These are phyloP conservation scores for Ceratobasidium sp. DNA, from an alignment of 1,284 basidiomycete species.

Conservation along the genomic window DNA sequence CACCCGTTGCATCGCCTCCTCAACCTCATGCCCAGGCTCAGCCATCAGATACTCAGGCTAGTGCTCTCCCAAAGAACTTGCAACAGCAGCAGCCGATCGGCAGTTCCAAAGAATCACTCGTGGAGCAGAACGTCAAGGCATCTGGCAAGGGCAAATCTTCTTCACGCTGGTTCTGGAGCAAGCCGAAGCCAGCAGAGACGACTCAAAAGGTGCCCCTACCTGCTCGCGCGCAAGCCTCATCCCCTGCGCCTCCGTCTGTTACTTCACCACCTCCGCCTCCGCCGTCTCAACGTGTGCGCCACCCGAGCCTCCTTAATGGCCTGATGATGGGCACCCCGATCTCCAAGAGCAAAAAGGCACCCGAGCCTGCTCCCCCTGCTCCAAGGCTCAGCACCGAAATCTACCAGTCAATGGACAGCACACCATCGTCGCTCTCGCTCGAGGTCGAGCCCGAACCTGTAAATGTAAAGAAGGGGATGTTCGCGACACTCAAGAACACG, in stretches of 20 bases:
- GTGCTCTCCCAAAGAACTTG: slow-evolving; percentile 38
- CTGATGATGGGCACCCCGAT: slow-evolving; percentile 30
- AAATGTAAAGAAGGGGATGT: slow-evolving; percentile 29
- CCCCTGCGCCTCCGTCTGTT: slow-evolving; percentile 1
- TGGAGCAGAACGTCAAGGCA: slow-evolving; percentile 22
- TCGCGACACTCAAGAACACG: slow-evolving; percentile 30
- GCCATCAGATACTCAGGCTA: slow-evolving; percentile 18
- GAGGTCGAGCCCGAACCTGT: slow-evolving; percentile 28
- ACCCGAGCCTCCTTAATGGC: slow-evolving; percentile 26
- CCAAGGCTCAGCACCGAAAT: slow-evolving; percentile 11
- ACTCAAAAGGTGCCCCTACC: slow-evolving; percentile 19
- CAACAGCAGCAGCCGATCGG: slow-evolving; percentile 18
- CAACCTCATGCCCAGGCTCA: slow-evolving; percentile 9
- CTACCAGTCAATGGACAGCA: slow-evolving; percentile 27
- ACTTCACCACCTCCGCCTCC: background rate
- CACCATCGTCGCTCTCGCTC: slow-evolving; percentile 28
- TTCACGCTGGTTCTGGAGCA: slow-evolving; percentile 26
- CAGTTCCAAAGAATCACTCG: slow-evolving; percentile 39
- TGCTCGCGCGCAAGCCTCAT: background rate
- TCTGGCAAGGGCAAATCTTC: slow-evolving; percentile 36
- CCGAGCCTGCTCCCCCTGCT: slow-evolving; percentile 16
- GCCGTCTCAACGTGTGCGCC: slow-evolving; percentile 27
- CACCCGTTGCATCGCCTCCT: slow-evolving; percentile 27
- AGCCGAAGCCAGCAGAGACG: slow-evolving; percentile 13
- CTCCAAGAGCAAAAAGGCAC: slow-evolving; percentile 33